phyloP scores from a whole-genome alignment of 441 rosid species.

The Syzygium malaccense region DNA sequence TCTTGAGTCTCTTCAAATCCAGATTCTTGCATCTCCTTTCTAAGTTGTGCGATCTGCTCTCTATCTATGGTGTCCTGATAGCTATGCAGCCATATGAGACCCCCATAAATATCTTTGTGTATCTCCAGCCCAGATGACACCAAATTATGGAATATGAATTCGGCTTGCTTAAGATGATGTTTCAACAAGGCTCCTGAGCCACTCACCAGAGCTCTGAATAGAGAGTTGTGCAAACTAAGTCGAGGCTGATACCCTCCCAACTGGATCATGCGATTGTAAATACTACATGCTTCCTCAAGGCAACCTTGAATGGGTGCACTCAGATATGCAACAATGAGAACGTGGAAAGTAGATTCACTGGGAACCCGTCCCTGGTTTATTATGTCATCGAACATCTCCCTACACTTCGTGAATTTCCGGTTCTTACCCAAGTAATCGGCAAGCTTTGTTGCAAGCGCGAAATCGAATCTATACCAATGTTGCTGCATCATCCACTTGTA shows the following conservation, averaged over 20 bases:
- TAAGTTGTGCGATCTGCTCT: constrained; percentile 40
- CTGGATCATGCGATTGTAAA: constrained; percentile 88
- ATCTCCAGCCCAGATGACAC: constrained; percentile 57
- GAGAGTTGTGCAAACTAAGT: constrained; percentile 66
- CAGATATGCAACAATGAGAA: constrained; percentile 73
- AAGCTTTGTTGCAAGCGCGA: constrained; percentile 75
- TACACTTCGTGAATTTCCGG: constrained; percentile 63
- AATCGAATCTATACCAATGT: constrained; percentile 79
- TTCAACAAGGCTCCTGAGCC: constrained; percentile 43
- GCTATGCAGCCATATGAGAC: constrained; percentile 83
- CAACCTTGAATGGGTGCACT: constrained; percentile 60
- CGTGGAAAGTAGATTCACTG: constrained; percentile 80
- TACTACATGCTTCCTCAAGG: constrained; percentile 69
- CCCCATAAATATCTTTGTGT: constrained; percentile 58
- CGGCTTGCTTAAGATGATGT: constrained; percentile 73
- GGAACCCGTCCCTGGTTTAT: constrained; percentile 87
- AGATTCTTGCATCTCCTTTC: constrained; percentile 55
- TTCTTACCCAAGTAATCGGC: constrained; percentile 88
- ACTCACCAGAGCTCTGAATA: constrained; percentile 67
- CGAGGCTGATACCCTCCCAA: constrained; percentile 76
- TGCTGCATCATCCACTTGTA: constrained; percentile 94
- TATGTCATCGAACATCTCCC: constrained; percentile 73
- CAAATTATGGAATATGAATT: constrained; percentile 75
- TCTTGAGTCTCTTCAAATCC: constrained; percentile 60
- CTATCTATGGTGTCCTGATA: constrained; percentile 59